Conservation (phyloP, 345 rosid species). For the Brassica nigra region DNA sequence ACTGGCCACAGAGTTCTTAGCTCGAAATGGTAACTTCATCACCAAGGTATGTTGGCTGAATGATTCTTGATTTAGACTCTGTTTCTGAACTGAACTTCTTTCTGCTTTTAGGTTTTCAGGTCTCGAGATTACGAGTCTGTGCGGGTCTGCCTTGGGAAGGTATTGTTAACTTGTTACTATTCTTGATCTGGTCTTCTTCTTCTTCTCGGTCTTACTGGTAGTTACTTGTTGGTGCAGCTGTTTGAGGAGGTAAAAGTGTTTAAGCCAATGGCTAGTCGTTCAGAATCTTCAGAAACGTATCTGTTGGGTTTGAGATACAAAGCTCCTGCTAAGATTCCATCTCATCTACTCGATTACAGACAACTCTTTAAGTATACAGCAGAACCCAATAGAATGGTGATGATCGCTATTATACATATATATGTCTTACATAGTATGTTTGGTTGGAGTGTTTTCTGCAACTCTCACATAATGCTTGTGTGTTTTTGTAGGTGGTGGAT, state of each 20-base stretch:
- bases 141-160: conserved; percentile 76
- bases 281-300: conserved; percentile 85
- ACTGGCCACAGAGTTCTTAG: conserved; percentile 78
- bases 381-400: conserved; percentile 67
- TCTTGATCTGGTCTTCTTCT: background rate
- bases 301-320: conserved; percentile 72
- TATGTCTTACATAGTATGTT: background rate
- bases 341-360: conserved; percentile 80
- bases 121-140: conserved; percentile 91
- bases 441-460: background rate
- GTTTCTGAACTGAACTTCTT: too few species aligned
- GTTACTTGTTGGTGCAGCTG: conserved; percentile 48
- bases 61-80: background rate
- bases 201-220: background rate
- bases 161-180: conserved; percentile 21
- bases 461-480: background rate
- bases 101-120: conserved; percentile 70
- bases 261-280: conserved; percentile 96
- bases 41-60: conserved; percentile 57
- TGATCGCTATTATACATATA: background rate
- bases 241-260: conserved; percentile 92
- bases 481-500: conserved; percentile 63
- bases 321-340: conserved; percentile 88
- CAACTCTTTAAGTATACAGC: conserved; percentile 72
- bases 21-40: conserved; percentile 73